These are phyloP conservation scores for Candolleomyces efflorescens DNA, from an alignment of 768 basidiomycete species.

Conservation along the genomic window DNA sequence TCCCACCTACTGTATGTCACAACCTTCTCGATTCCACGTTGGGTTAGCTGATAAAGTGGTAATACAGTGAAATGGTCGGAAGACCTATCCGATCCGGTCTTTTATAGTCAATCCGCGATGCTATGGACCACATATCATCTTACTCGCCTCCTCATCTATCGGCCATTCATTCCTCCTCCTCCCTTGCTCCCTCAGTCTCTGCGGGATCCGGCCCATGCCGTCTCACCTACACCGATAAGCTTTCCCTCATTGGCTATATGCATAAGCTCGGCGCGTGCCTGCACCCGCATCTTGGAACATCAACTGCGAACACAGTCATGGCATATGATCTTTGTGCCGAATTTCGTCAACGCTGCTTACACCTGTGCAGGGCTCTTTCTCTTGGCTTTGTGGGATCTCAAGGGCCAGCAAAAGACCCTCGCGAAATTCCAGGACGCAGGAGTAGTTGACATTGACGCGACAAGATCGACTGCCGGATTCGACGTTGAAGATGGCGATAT, in stretches of 20 bases:
- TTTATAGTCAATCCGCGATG: conserved; percentile 54
- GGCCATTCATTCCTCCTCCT: conserved; percentile 55
- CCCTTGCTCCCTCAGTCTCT: conserved; percentile 23
- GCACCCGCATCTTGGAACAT: conserved; percentile 53
- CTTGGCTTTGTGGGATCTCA: conserved; percentile 57
- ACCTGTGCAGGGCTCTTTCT: conserved; percentile 49
- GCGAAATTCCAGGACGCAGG: conserved; percentile 17
- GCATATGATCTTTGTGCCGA: conserved; percentile 33
- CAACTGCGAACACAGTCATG: conserved; percentile 37
- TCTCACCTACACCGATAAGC: conserved; percentile 16
- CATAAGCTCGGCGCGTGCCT: conserved; percentile 45
- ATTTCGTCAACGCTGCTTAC: conserved; percentile 42
- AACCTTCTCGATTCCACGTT: background rate
- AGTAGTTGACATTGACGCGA: conserved; percentile 23
- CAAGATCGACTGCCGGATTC: conserved; percentile 23
- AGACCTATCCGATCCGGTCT: conserved; percentile 39
- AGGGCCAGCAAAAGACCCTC: conserved; percentile 35
- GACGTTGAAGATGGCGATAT: background rate
- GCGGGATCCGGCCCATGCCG: background rate
- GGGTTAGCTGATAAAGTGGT: background rate
- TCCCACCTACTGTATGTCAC: conserved; percentile 58
- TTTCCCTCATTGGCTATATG: conserved; percentile 28
- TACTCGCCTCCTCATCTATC: conserved; percentile 62
- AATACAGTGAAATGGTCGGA: conserved; percentile 56
- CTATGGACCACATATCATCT: conserved; percentile 59